Evolutionary conservation across 768 basidiomycete species (phyloP).

Genomic region (Lactifluus volemus): DNA sequence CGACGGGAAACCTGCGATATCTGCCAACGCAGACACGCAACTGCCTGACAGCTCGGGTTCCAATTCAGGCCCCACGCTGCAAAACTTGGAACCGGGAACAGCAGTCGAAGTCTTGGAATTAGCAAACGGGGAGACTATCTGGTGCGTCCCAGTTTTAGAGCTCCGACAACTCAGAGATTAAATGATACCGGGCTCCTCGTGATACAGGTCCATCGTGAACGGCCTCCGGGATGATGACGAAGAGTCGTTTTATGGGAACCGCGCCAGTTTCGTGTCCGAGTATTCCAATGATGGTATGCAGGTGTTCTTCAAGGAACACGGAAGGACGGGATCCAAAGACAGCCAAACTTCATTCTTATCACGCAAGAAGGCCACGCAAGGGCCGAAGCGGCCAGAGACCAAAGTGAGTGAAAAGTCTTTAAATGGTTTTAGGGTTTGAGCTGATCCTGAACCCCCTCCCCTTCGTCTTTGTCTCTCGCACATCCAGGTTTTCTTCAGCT

Average conservation of each 20-base stretch:
- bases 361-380: constrained; percentile 47
- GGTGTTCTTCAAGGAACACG: constrained; percentile 71
- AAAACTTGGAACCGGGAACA: constrained; percentile 40
- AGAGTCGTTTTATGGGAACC: constrained; percentile 56
- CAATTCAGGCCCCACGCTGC: constrained; percentile 21
- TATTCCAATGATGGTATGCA: constrained; percentile 69
- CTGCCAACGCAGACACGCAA: constrained; percentile 29
- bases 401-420: constrained; percentile 42
- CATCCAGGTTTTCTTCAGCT: constrained; percentile 61
- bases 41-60: constrained; percentile 21
- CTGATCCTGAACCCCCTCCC: not conserved
- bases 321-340: constrained; percentile 54
- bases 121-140: constrained; percentile 83
- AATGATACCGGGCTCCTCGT: constrained; percentile 19
- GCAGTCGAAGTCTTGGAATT: constrained; percentile 75
- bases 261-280: constrained; percentile 68
- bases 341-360: constrained; percentile 51
- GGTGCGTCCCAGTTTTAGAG: constrained; percentile 39
- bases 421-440: not conserved
- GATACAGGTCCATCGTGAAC: constrained; percentile 69
- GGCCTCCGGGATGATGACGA: constrained; percentile 71
- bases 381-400: constrained; percentile 64
- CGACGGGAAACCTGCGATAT: constrained; percentile 37
- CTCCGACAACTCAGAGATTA: constrained; percentile 3
- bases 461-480: not conserved